phyloP scores from a whole-genome alignment of 2,329 filamentous ascomycete species.

The Claviceps sp. region DNA sequence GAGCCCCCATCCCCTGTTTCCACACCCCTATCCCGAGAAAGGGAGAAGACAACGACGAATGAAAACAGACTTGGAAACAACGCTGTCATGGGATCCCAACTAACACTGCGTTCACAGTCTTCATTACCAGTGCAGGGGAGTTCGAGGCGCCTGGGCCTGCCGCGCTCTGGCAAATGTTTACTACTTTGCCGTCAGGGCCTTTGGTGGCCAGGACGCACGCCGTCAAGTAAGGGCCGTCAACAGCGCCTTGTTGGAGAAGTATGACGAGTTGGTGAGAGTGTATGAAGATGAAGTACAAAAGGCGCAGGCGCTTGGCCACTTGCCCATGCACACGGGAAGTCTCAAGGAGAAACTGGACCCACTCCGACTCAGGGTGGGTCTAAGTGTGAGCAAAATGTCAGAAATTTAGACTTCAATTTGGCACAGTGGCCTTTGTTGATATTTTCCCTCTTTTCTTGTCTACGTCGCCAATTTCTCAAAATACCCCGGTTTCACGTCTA shows the following conservation, averaged over 20 bases:
- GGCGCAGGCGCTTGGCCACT: not conserved
- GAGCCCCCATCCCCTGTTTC: not conserved
- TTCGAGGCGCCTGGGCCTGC: not conserved
- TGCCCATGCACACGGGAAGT: not conserved
- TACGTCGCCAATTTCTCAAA: no score
- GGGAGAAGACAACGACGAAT: not conserved
- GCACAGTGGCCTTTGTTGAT: no score
- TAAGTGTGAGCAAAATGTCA: no score
- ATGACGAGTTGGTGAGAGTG: not conserved
- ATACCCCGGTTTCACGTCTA: no score
- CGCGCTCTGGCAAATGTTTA: not conserved
- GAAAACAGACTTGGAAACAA: no score
- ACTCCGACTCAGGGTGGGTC: not conserved
- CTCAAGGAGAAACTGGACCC: not conserved
- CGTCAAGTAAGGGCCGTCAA: no score
- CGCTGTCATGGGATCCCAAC: constrained; percentile 1
- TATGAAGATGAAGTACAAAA: not conserved
- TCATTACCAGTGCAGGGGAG: not conserved
- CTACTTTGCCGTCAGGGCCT: not conserved
- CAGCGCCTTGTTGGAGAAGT: not conserved
- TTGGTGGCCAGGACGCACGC: not conserved
- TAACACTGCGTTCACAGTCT: not conserved
- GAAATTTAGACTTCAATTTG: no score
- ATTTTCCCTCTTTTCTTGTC: no score
- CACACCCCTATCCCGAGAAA: not conserved